Conservation (phyloP, 108 stramenopile genomes). For the Nitzschia putrida region DNA sequence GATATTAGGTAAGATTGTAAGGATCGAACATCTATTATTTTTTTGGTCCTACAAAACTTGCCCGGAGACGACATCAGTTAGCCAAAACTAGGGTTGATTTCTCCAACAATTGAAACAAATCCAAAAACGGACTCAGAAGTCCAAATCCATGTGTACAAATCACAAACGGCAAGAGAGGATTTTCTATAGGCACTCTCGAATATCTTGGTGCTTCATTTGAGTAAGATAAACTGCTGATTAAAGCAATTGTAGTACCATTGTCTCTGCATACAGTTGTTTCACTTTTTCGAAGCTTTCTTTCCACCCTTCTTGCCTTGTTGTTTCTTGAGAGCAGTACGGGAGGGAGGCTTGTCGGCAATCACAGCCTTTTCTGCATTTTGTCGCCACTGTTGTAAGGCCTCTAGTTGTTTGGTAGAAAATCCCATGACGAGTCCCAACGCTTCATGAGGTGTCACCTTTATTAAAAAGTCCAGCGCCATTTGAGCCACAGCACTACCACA, state of each 20-base stretch:
- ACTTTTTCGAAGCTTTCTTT: slow-evolving; percentile 56
- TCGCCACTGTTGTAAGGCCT: slow-evolving; percentile 58
- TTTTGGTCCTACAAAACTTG: too few species aligned
- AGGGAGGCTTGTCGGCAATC: slow-evolving; percentile 54
- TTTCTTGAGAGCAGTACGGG: slow-evolving; percentile 49
- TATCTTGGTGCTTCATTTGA: too few species aligned
- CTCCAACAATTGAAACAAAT: too few species aligned
- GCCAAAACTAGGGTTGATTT: too few species aligned
- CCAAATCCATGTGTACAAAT: too few species aligned
- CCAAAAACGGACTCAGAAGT: too few species aligned
- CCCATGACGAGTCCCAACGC: slow-evolving; percentile 19
- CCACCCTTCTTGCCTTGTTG: slow-evolving; percentile 13
- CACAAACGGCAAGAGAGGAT: too few species aligned
- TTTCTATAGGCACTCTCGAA: too few species aligned
- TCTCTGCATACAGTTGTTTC: slow-evolving; percentile 7
- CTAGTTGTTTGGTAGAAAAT: slow-evolving; percentile 68
- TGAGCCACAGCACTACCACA: slow-evolving; percentile 71
- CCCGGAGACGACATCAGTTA: too few species aligned
- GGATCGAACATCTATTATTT: too few species aligned
- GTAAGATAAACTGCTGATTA: background rate
- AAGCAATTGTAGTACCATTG: background rate
- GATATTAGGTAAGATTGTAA: too few species aligned
- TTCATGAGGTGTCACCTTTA: slow-evolving; percentile 29
- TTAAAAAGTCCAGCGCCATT: slow-evolving; percentile 55
- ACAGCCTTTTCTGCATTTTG: slow-evolving; percentile 60